Conservation (phyloP, 768 basidiomycete species). For the Daedaleopsis nitida region DNA sequence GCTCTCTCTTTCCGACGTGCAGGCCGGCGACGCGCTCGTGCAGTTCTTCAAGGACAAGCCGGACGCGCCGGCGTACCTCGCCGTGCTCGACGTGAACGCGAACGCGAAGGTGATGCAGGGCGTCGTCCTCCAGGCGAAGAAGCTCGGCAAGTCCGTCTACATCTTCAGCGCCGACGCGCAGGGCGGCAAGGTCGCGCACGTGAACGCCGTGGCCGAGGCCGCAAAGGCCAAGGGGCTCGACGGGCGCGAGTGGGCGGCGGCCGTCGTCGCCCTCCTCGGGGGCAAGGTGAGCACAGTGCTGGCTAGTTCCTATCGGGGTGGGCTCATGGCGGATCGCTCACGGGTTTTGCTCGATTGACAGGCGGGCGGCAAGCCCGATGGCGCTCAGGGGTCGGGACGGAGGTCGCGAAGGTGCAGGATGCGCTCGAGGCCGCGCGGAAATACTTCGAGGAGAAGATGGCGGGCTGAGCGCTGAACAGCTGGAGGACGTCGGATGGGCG, state of each 20-base stretch:
- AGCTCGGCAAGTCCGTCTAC: slow-evolving; percentile 82
- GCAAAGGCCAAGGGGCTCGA: slow-evolving; percentile 69
- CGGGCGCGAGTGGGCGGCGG: slow-evolving; percentile 85
- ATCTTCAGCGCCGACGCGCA: slow-evolving; percentile 79
- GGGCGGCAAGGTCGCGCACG: slow-evolving; percentile 79
- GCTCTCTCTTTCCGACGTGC: not conserved
- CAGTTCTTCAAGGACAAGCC: slow-evolving; percentile 80
- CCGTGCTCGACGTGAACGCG: slow-evolving; percentile 73
- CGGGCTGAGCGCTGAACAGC: slow-evolving; percentile 8
- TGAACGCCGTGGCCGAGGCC: slow-evolving; percentile 75
- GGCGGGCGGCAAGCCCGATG: slow-evolving; percentile 96
- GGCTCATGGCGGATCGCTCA: not conserved
- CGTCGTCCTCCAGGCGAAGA: slow-evolving; percentile 76
- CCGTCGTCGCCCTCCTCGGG: slow-evolving; percentile 77
- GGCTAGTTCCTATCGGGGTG: not conserved
- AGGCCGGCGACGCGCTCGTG: slow-evolving; percentile 73
- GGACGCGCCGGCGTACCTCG: slow-evolving; percentile 68
- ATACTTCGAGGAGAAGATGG: slow-evolving; percentile 32
- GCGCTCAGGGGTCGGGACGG: slow-evolving; percentile 86
- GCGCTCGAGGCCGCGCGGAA: slow-evolving; percentile 61
- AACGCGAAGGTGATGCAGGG: slow-evolving; percentile 86
- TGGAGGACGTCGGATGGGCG: not conserved
- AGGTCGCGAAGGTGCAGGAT: slow-evolving; percentile 62
- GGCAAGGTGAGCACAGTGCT: slow-evolving; percentile 69
- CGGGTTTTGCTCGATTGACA: slow-evolving; percentile 29